Evolutionary conservation across 805 yeast species (phyloP).

Genomic region (Danielia oregonensis): DNA sequence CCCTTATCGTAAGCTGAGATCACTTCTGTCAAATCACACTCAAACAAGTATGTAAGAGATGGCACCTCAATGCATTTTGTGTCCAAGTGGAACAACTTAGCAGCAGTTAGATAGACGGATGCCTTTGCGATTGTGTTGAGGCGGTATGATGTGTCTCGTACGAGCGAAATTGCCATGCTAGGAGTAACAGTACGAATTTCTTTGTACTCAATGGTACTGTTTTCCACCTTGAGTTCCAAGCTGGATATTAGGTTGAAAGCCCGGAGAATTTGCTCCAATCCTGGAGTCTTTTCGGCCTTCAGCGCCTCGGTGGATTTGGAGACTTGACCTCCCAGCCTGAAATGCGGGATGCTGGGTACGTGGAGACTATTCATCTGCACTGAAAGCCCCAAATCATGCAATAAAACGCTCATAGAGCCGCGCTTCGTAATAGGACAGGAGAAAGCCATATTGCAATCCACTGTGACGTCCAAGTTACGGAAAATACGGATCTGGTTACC

Average conservation of each 20-base stretch:
- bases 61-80: slow-evolving; percentile 34
- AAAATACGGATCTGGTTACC: slow-evolving; percentile 5
- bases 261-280: slow-evolving; percentile 1
- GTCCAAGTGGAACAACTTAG: slow-evolving; percentile 25
- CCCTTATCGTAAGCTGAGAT: slow-evolving; percentile 15
- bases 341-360: slow-evolving; percentile 7
- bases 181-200: slow-evolving; percentile 11
- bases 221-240: slow-evolving; percentile 15
- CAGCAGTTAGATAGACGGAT: slow-evolving; percentile 25
- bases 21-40: slow-evolving; percentile 20
- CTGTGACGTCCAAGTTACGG: slow-evolving; percentile 11
- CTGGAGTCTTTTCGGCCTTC: neutral
- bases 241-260: slow-evolving; percentile 8
- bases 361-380: slow-evolving; percentile 7
- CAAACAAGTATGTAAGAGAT: slow-evolving; percentile 25
- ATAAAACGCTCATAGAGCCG: neutral
- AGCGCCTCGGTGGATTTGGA: neutral
- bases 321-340: neutral
- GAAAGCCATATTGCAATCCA: slow-evolving; percentile 5
- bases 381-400: slow-evolving; percentile 8
- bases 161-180: slow-evolving; percentile 10
- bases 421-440: slow-evolving; percentile 3
- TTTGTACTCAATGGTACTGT: slow-evolving; percentile 10
- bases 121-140: slow-evolving; percentile 12
- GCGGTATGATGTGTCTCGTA: slow-evolving; percentile 10